Base-by-base conservation (phyloP, 345 rosid genomes). In the Eutrema yunnanense region DNA sequence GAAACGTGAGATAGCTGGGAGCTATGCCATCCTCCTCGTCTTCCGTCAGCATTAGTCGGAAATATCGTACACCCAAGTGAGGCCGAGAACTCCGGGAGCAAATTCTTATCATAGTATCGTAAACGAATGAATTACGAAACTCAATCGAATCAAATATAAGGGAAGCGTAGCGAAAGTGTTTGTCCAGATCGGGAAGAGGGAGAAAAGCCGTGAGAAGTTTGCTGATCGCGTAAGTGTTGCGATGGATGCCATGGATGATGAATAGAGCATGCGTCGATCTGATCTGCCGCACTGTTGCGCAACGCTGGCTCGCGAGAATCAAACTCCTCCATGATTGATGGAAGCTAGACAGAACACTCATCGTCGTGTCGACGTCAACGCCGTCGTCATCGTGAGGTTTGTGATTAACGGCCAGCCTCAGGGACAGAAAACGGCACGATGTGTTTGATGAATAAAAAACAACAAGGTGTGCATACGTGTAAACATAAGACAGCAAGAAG, bases 1-100 rank as follows among this genome's bases (percentile, higher is more conserved):
- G 83, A 55, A 82, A 82, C 4, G 92, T 82, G 62, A 69, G 85
- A 56, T 79, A 71, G 29, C 85, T 75, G 0, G 92, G 87, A 52
- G 38, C 65, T 30, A 81, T 8, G 12, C 26, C 4, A 13, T 50
- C 14, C 1, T 52, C 60, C 13, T 37, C 68, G 26, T 42, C 72
- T 51, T 81, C 76, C 19, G 5, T 71, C 22, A 78, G 13, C 86
- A 85, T 82, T 36, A 72, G 63, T 57, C 48, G 43, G 66, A 87
- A 84, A 61, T 81, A 84, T 6, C 70, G 77, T 9, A 85, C 50
- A 52, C 82, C 79, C 48, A 78, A 57, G 33, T 78, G 81, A 52
- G 89, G 84, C 0, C 30, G 54, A 8, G 78, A 78, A 33, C 73
- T 82, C 1, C 82, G 65, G 0, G 84, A 81, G 74, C 79, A 84